These are phyloP conservation scores for Venturia asperata DNA, from an alignment of 2,329 filamentous ascomycete species.

Conservation along the genomic window DNA sequence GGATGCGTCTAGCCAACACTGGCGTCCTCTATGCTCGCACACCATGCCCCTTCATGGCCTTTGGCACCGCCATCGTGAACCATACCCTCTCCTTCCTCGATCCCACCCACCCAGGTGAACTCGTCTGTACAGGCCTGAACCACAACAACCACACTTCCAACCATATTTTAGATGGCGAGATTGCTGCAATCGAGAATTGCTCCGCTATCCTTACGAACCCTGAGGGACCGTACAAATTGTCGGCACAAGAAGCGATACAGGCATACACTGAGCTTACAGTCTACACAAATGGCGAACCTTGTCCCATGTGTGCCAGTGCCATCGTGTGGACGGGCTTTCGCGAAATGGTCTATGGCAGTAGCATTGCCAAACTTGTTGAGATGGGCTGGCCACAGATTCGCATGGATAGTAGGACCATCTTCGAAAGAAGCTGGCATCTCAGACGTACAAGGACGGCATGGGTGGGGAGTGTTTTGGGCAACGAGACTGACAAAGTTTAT, in stretches of 20 bases:
- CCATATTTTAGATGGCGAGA: constrained; percentile 51
- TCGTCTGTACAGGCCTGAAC: too few relatives aligned
- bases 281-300: constrained; percentile 52
- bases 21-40: constrained; percentile 34
- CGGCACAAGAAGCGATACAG: constrained; percentile 33
- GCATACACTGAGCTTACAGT: constrained; percentile 44
- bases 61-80: constrained; percentile 50
- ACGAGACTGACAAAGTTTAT: constrained; percentile 50
- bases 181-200: constrained; percentile 50
- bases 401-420: constrained; percentile 41
- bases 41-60: constrained; percentile 51
- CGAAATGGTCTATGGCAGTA: constrained; percentile 50
- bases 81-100: too few relatives aligned
- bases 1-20: constrained; percentile 48
- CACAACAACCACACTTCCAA: constrained; percentile 40
- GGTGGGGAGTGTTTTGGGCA: constrained; percentile 40
- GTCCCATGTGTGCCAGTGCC: constrained; percentile 52
- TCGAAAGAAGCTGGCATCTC: constrained; percentile 38
- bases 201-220: constrained; percentile 40
- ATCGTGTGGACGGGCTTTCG: constrained; percentile 50
- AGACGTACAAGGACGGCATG: constrained; percentile 32
- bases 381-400: constrained; percentile 47
- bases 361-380: constrained; percentile 40
- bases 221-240: constrained; percentile 36
- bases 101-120: too few relatives aligned